Conservation (phyloP, 2,329 filamentous ascomycete genomes). For the Diaporthe capsici region DNA sequence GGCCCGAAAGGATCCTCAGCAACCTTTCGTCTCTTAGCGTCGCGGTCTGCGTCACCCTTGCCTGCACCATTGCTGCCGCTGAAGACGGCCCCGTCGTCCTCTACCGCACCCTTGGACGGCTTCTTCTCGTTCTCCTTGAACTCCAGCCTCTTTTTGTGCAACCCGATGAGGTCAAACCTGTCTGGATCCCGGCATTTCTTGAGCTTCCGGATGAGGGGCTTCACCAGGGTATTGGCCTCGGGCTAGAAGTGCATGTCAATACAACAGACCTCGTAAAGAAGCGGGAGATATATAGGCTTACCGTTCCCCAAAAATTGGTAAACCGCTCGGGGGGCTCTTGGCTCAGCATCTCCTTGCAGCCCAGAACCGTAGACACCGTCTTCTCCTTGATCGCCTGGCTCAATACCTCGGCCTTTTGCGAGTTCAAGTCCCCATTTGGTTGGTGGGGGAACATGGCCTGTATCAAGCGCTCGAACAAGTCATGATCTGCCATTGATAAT, state of each 20-base stretch:
- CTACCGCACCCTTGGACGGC: conserved; percentile 49
- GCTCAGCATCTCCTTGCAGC: conserved; percentile 68
- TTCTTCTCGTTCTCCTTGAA: conserved; percentile 54
- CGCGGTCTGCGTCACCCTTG: conserved; percentile 48
- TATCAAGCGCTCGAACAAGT: conserved; percentile 67
- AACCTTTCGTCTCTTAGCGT: conserved; percentile 63
- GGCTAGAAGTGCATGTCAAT: conserved; percentile 55
- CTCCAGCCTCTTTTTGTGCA: conserved; percentile 75
- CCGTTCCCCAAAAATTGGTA: conserved; percentile 67
- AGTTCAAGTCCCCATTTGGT: conserved; percentile 40
- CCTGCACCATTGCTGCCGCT: conserved; percentile 51
- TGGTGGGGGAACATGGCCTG: conserved; percentile 54
- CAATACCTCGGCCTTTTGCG: conserved; percentile 58
- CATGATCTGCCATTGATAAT: conserved; percentile 80
- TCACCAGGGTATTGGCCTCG: conserved; percentile 64
- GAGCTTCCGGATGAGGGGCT: conserved; percentile 77
- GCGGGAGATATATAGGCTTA: conserved; percentile 49
- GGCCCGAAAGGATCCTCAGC: conserved; percentile 65
- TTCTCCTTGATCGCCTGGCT: conserved; percentile 42
- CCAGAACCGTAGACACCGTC: conserved; percentile 55
- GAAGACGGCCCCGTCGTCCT: conserved; percentile 62
- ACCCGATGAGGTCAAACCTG: conserved; percentile 78
- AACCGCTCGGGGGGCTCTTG: conserved; percentile 70
- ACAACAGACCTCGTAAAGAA: conserved; percentile 35
- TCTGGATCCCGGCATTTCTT: conserved; percentile 81